These are phyloP conservation scores for Hibiscus syriacus DNA, from an alignment of 345 rosid species.

Conservation along the genomic window DNA sequence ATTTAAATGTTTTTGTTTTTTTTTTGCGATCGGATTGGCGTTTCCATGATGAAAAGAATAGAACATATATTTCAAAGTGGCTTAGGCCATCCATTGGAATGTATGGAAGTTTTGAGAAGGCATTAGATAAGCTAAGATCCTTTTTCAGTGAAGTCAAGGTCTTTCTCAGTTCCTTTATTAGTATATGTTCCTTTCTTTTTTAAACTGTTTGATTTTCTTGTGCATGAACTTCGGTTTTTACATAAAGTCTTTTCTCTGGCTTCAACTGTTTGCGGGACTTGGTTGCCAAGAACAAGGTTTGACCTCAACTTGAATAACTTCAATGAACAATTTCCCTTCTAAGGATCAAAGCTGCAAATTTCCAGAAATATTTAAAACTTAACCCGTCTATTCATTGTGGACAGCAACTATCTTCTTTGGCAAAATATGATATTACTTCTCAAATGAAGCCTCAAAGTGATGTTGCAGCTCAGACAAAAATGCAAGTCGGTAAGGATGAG, in stretches of 20 bases:
- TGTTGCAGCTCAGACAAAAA: slow-evolving; percentile 22
- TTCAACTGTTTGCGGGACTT: slow-evolving; percentile 41
- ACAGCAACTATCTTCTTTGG: slow-evolving; percentile 6
- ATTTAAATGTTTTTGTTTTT: background rate
- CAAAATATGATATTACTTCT: slow-evolving; percentile 20
- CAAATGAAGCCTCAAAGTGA: slow-evolving; percentile 23
- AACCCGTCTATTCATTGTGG: slow-evolving; percentile 24
- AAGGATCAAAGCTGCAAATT: slow-evolving; percentile 20
- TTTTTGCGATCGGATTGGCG: slow-evolving; percentile 73
- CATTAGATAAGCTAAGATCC: slow-evolving; percentile 54
- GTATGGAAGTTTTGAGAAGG: slow-evolving; percentile 47
- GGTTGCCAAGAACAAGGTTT: slow-evolving; percentile 31
- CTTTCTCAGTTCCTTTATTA: background rate
- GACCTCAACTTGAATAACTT: slow-evolving; percentile 16
- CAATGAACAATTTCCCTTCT: slow-evolving; percentile 22
- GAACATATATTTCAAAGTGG: slow-evolving; percentile 79
- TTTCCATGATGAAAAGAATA: slow-evolving; percentile 63
- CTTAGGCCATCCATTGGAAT: slow-evolving; percentile 66
- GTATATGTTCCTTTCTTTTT: background rate
- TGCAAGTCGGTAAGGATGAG: slow-evolving; percentile 29
- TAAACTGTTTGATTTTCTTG: slow-evolving; percentile 10
- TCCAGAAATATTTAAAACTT: slow-evolving; percentile 24
- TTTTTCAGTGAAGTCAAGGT: slow-evolving; percentile 86
- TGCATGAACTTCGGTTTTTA: slow-evolving; percentile 4
- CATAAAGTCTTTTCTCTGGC: slow-evolving; percentile 16